Conservation (phyloP, 148 eudicot species). For the Cornus suecica region DNA sequence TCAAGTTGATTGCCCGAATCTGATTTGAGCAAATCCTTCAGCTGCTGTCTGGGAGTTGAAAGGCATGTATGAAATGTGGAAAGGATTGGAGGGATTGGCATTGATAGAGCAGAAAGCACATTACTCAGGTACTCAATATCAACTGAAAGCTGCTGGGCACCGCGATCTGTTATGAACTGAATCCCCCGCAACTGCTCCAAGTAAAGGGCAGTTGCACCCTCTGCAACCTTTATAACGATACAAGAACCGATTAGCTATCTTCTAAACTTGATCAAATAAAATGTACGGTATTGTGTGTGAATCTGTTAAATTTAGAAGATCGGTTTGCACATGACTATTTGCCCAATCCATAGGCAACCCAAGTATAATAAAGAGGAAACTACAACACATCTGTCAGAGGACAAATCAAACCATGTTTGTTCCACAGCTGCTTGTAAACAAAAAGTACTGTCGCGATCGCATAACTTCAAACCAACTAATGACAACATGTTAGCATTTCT, state of each 20-base stretch:
- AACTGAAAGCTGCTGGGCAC: slow-evolving; percentile 87
- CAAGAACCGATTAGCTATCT: slow-evolving; percentile 8
- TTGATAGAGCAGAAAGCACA: slow-evolving; percentile 88
- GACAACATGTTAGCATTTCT: no score
- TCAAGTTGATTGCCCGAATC: slow-evolving; percentile 47
- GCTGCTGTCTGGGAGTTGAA: slow-evolving; percentile 72
- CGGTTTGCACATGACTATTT: no score
- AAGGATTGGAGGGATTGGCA: slow-evolving; percentile 72
- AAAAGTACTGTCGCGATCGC: no score
- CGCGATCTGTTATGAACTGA: slow-evolving; percentile 81
- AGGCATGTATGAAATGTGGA: slow-evolving; percentile 83
- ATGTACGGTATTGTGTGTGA: background rate
- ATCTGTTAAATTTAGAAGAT: background rate
- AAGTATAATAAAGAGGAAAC: no score
- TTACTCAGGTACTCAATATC: slow-evolving; percentile 90
- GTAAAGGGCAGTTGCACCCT: slow-evolving; percentile 91
- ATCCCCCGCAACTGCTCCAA: slow-evolving; percentile 89
- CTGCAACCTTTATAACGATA: slow-evolving; percentile 63
- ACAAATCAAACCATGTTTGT: no score
- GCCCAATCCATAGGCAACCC: no score
- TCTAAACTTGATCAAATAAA: background rate
- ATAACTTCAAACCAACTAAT: no score
- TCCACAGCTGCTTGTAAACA: no score
- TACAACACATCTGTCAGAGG: no score
- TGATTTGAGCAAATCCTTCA: slow-evolving; percentile 65